phyloP scores from a whole-genome alignment of 768 basidiomycete genomes.

The Naganishia antarctica region DNA sequence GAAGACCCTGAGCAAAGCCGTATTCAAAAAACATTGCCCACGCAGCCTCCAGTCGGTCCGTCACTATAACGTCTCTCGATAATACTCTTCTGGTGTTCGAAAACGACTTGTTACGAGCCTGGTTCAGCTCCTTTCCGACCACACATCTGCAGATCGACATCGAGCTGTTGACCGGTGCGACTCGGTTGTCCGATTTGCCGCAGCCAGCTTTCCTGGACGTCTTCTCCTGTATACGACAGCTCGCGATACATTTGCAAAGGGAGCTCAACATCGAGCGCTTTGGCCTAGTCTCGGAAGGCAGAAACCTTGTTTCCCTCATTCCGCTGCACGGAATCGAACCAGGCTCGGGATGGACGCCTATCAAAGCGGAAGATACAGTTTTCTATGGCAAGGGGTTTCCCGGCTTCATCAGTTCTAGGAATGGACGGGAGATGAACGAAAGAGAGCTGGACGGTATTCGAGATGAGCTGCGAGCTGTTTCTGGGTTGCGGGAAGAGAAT shows the following conservation, averaged over 20 bases:
- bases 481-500: background rate
- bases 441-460: background rate
- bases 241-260: background rate
- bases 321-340: slow-evolving; percentile 9
- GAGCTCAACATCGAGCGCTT: slow-evolving; percentile 1
- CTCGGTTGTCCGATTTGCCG: background rate
- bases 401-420: slow-evolving; percentile 5
- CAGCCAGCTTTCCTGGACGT: background rate
- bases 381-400: background rate
- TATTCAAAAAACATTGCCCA: no score
- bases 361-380: background rate
- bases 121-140: background rate
- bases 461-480: slow-evolving; percentile 1
- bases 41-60: no score
- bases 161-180: background rate
- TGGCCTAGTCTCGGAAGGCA: slow-evolving; percentile 4
- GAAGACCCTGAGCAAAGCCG: no score
- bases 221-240: slow-evolving; percentile 6
- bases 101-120: background rate
- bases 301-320: background rate
- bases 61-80: no score
- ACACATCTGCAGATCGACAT: slow-evolving; percentile 21
- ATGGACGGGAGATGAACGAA: background rate
- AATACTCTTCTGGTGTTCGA: background rate
- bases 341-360: slow-evolving; percentile 8